Evolutionary conservation across 495 filamentous ascomycete species (phyloP), one percentile per base, ranked within the genome.

Genomic region (Lasiosphaeria miniovina): DNA sequence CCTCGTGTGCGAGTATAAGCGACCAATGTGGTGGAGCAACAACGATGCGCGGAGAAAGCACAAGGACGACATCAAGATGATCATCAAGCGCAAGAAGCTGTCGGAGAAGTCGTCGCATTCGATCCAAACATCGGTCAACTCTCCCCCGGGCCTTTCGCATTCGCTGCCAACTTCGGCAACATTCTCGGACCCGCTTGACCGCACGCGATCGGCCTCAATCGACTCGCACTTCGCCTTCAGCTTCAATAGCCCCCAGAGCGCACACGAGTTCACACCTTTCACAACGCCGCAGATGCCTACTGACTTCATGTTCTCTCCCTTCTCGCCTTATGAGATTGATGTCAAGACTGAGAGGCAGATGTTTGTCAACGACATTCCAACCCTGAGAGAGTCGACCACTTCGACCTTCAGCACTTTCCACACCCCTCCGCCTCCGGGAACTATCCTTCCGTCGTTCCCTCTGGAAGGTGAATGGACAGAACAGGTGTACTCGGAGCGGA

Each of bases 1-100:
- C 9, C 82, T 98, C 31, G 78, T 78, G 60, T 98, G 94, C 75
- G 91, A 98, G 79, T 98, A 97, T 75, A 96, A 96, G 82, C 81
- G 93, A 69, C 93, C 94, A 10, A 84, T 90, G 72, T 98, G 94
- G 94, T 98, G 94, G 94, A 90, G 86, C 73, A 96, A 89, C 77
- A 86, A 88, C 65, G 91, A 96, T 61, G 85, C 88, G 74, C 82
- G 94, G 60, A 84, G 87, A 65, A 71, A 86, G 32, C 90, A 96
- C 70, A 98, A 98, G 81, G 94, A 97, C 70, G 77, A 84, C 24
- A 93, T 98, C 78, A 98, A 98, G 82, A 87, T 88, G 77, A 91
- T 93, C 74, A 98, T 98, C 78, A 96, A 96, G 83, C 85, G 90
- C 57, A 97, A 92, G 61, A 97, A 98, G 82, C 80, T 93, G 60